phyloP scores from a whole-genome alignment of 352 stramenopile genomes.

The Elongisporangium undulatum region DNA sequence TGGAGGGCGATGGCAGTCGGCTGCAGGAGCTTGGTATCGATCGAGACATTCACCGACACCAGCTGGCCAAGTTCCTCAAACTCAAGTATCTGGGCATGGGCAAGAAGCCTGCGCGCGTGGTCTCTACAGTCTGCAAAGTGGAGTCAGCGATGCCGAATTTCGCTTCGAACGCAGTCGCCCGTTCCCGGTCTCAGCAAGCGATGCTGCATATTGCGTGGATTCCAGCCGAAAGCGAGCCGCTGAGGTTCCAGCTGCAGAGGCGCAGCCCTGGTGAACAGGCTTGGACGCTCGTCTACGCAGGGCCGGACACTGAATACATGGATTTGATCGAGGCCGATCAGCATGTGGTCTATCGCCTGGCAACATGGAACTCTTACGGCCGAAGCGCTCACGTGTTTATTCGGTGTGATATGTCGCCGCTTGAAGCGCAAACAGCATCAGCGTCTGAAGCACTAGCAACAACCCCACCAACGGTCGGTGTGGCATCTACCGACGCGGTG shows the following conservation, averaged over 20 bases:
- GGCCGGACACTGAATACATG: conserved; percentile 66
- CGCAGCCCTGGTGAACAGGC: conserved; percentile 47
- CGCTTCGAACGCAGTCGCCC: conserved; percentile 5
- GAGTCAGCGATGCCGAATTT: conserved; percentile 9
- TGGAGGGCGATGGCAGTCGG: conserved; percentile 73
- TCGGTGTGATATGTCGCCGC: conserved; percentile 35
- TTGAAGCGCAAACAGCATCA: neutral
- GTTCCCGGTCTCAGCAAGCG: conserved; percentile 14
- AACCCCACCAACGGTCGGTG: neutral
- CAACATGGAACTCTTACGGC: conserved; percentile 82
- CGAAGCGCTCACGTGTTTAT: conserved; percentile 56
- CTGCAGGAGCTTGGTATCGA: conserved; percentile 71
- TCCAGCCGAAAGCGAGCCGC: conserved; percentile 34
- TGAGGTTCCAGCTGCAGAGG: conserved; percentile 69
- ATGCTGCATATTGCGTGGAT: conserved; percentile 60
- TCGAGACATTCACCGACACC: conserved; percentile 67
- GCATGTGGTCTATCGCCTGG: conserved; percentile 68
- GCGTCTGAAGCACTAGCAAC: neutral
- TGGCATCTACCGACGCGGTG: neutral
- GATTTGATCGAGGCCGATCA: conserved; percentile 49
- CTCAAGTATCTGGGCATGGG: conserved; percentile 81
- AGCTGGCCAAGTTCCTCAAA: conserved; percentile 80
- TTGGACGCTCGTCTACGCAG: conserved; percentile 60
- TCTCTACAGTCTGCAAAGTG: conserved; percentile 31
- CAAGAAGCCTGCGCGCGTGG: conserved; percentile 41